Evolutionary conservation across 352 stramenopile genomes (phyloP).

Genomic region (Globisporangium okanoganense): DNA sequence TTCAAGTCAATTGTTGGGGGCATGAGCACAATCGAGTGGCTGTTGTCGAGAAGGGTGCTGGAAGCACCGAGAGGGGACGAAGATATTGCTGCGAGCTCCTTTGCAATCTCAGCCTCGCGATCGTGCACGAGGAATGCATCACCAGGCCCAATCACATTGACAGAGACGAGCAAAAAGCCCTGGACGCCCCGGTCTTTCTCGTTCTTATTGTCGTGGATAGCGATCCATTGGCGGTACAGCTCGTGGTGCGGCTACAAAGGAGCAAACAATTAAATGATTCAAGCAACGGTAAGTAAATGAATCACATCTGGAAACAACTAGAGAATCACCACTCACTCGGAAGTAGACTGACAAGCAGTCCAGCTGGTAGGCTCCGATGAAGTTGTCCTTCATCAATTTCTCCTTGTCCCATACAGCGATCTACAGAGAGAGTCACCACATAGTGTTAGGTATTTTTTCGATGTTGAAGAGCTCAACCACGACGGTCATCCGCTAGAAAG

Average conservation of each 20-base stretch:
- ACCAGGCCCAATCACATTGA: constrained; percentile 67
- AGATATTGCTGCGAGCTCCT: constrained; percentile 30
- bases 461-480: too few relatives aligned
- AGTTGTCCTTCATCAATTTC: constrained; percentile 58
- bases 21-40: constrained; percentile 54
- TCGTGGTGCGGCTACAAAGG: constrained; percentile 69
- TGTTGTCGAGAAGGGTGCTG: constrained; percentile 14
- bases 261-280: too few relatives aligned
- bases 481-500: neutral
- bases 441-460: neutral
- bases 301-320: neutral
- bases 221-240: constrained; percentile 88
- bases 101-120: constrained; percentile 58
- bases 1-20: constrained; percentile 75
- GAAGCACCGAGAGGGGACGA: neutral
- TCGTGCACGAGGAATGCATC: constrained; percentile 66
- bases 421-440: constrained; percentile 15
- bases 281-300: too few relatives aligned
- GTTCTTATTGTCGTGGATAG: constrained; percentile 86
- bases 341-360: constrained; percentile 75
- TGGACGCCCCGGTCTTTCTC: constrained; percentile 83
- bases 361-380: constrained; percentile 86
- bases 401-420: constrained; percentile 78
- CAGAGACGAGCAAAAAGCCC: constrained; percentile 64
- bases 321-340: constrained; percentile 28